Base-by-base conservation (phyloP, 805 yeast genomes). In the Saturnispora quitensis region DNA sequence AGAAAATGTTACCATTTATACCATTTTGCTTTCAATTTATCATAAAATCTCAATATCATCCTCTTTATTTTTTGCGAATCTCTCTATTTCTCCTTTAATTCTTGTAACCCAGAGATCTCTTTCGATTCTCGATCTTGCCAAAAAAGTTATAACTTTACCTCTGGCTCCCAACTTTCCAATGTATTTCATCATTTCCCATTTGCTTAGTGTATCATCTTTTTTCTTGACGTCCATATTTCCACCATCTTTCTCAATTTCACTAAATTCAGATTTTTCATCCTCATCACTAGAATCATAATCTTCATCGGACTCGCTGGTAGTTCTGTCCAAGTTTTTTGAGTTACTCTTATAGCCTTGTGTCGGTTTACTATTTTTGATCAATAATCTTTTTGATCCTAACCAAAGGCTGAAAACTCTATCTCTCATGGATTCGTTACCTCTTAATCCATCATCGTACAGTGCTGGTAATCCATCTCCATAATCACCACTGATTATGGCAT, bases 51-150 rank as follows among this genome's bases (percentile, higher is more conserved):
- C 50, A 31, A 55, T 50, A 50, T 55, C 58, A 24, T 36, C 43
- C 25, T 50, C 49, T 25, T 52, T 47, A 13, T 22, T 36, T 9
- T 24, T 40, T n/a, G 58, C 50, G 47, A 50, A 51, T 17, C 80
- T 61, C 53, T 77, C 78, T 50, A 76, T 70, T 54, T 77, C 81
- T 15, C 67, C 60, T 48, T 66, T 60, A 17, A 78, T 63, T 43
- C 65, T 64, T 9, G 69, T 60, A 3, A 86, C 90, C 98, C 98
- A 90, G 33, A 78, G 55, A 60, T 91, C 97, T 50, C 90, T 72
- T 58, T 89, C 96, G 55, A 84, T 84, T 40, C 91, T 69, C 1
- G 96, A 86, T 45, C 89, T 67, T 9, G 96, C 83, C 78, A 89
- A 74, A 62, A 90, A 89, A 3, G 85, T 82, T 69, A 85, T 71